Percentiles rank a stretch among this genome's conserved stretches.
phyloP scores from a whole-genome alignment of 1,284 basidiomycete genomes.

The Austropuccinia psidii region DNA sequence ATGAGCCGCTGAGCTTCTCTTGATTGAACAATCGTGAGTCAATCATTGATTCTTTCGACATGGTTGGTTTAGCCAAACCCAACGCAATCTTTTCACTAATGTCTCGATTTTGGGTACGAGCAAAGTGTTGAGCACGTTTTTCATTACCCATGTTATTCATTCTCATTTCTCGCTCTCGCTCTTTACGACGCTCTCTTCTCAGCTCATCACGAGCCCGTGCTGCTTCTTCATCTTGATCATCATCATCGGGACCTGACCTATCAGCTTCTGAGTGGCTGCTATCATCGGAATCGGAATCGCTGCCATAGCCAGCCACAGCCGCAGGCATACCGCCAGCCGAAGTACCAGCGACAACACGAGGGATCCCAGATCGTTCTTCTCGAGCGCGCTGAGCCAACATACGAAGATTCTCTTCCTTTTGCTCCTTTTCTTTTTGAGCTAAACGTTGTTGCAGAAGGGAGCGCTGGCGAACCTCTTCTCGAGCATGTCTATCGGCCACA shows the following conservation, averaged over 20 bases:
- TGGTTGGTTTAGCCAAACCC: constrained; percentile 89
- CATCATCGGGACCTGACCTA: constrained; percentile 29
- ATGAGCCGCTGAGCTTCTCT: constrained; percentile 69
- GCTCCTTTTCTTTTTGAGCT: constrained; percentile 93
- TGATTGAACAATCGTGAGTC: constrained; percentile 97
- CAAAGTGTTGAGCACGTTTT: constrained; percentile 87
- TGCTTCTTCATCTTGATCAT: constrained; percentile 69
- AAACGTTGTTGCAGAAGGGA: constrained; percentile 96
- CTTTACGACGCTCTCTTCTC: constrained; percentile 79
- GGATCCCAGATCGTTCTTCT: constrained; percentile 77
- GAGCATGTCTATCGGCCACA: constrained; percentile 93
- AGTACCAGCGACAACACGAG: constrained; percentile 41
- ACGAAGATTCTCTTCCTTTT: constrained; percentile 92
- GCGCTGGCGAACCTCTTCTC: constrained; percentile 94
- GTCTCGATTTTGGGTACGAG: constrained; percentile 91
- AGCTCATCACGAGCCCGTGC: constrained; percentile 79
- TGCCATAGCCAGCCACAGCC: constrained; percentile 59
- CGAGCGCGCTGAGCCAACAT: constrained; percentile 87
- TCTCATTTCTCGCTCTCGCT: constrained; percentile 92
- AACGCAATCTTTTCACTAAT: constrained; percentile 98
- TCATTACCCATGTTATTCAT: constrained; percentile 99
- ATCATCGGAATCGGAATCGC: constrained; percentile 38
- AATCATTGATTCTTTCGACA: constrained; percentile 91
- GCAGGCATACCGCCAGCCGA: constrained; percentile 58
- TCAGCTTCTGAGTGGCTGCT: constrained; percentile 20